Evolutionary conservation across 768 basidiomycete genomes (phyloP), one percentile per base, ranked within the genome.

Genomic region (Psilocybe cyanescens): DNA sequence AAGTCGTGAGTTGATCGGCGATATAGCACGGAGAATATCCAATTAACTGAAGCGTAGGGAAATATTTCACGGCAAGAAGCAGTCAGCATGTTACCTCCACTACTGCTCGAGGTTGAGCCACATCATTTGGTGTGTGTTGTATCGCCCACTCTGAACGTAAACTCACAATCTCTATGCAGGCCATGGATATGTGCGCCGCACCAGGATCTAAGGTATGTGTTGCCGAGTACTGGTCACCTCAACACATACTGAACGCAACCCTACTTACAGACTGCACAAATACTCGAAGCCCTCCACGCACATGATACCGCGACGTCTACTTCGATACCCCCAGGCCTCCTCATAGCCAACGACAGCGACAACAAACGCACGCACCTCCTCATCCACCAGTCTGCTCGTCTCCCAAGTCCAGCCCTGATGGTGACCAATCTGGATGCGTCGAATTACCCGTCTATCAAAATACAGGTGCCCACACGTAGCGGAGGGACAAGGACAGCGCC

Each of bases 51-150:
- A 17, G 24, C 7, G n/a, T 30, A 96, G 94, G 96, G 97, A 50
- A 99, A 99, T 68, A 82, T 99, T 50, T 97, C 95, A 9, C 81
- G 97, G 19, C 96, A 98, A 74, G 97, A 99, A 75, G 95, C 94
- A 16, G 97, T 99, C 60, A 97, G 94, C 72, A 99, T 99, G 97
- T 80, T 99, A n/a, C 97, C 97, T 4, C 97, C 97, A 0, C 83
- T 99, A 2, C 88, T 99, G 67, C 85, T 99, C 35, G 92, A 95
- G 58, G 94, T 99, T n/a, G 81, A 93, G 69, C 94, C 97, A 0
- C 91, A 97, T 71, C 97, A 99, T 72, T 81, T 79, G 68, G 91
- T 88, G 70, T 54, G 82, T 44, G n/a, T 76, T 58, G 8, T 54
- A 37, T 59, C 8, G 14, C 4, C 30, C 3, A 51, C 4, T 47